Conservation (phyloP, 176 grass and related monocot species). For the Oryza meridionalis region DNA sequence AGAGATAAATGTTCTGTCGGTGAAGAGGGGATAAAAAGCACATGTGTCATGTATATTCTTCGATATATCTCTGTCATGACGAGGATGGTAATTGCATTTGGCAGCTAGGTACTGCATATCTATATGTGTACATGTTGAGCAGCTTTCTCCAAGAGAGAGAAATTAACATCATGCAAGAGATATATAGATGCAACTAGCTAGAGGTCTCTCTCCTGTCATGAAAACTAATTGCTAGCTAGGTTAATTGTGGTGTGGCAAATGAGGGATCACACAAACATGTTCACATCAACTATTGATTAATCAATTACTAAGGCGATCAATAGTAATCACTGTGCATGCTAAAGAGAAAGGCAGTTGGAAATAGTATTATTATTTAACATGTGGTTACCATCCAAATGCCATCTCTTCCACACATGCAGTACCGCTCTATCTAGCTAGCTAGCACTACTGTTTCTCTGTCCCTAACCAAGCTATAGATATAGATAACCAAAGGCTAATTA, state of each 20-base stretch:
- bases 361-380: slow-evolving; percentile 3
- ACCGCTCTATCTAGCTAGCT: not conserved
- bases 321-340: not conserved
- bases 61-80: too few species aligned
- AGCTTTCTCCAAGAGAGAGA: slow-evolving; percentile 46
- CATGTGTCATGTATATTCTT: too few species aligned
- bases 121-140: slow-evolving; percentile 10
- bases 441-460: not conserved
- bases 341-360: slow-evolving; percentile 12
- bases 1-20: not conserved
- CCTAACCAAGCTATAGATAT: not conserved
- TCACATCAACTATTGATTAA: slow-evolving; percentile 2
- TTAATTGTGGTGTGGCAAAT: slow-evolving; percentile 11
- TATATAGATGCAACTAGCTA: not conserved
- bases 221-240: not conserved
- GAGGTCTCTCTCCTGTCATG: too few species aligned
- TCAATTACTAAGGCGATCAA: not conserved
- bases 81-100: not conserved
- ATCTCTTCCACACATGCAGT: slow-evolving; percentile 29
- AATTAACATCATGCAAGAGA: slow-evolving; percentile 14
- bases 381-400: slow-evolving; percentile 24
- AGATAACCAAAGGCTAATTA: not conserved
- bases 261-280: slow-evolving; percentile 30
- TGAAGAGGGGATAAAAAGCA: not conserved
- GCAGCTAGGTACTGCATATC: too few species aligned